Evolutionary conservation across 169 alveolate species (phyloP), one percentile per base, ranked within the genome.

Genomic region (Plasmodium yoelii): DNA sequence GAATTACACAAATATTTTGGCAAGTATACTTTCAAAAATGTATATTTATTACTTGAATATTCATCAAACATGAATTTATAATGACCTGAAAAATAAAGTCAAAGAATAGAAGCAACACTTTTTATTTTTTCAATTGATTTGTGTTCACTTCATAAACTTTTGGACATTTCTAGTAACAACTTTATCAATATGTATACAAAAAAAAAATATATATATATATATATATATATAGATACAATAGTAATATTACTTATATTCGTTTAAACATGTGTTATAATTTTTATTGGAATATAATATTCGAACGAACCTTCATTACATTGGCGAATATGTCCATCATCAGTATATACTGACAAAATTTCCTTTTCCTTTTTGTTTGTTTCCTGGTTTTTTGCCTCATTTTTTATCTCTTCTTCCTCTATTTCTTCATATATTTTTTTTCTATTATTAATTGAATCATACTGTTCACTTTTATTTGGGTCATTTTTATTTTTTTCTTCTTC

Each of bases 241-340:
- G 7, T 34, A 34, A 34, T 34, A 34, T 34, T 22, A 22, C 26
- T 34, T 34, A 34, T 34, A 34, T 34, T 34, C 0, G 42, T 34
- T 34, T 34, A 34, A 34, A 34, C 0, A 34, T 34, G 4, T 3
- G 42, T 34, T 34, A 34, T 5, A 34, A 34, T 34, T 4, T 34
- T 5, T 34, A 34, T 34, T 34, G 42, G 42, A 4, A 34, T 34
- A 34, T 34, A 34, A 34, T 34, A 34, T 28, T 19, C 63, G 13
- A 1, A 95, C 89, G 88, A 74, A 73, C 98, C 98, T 90, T 96
- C 96, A 82, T 96, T 95, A 59, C 97, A 94, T 74, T 95, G 93
- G 75, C 97, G 94, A 5, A 96, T 93, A 46, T 95, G 96, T 49
- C 98, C 98, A 46, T 94, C 92, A 22, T 88, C 86, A 67, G 92